phyloP scores from a whole-genome alignment of 1,284 basidiomycete genomes.

The Rhodotorula sp. region DNA sequence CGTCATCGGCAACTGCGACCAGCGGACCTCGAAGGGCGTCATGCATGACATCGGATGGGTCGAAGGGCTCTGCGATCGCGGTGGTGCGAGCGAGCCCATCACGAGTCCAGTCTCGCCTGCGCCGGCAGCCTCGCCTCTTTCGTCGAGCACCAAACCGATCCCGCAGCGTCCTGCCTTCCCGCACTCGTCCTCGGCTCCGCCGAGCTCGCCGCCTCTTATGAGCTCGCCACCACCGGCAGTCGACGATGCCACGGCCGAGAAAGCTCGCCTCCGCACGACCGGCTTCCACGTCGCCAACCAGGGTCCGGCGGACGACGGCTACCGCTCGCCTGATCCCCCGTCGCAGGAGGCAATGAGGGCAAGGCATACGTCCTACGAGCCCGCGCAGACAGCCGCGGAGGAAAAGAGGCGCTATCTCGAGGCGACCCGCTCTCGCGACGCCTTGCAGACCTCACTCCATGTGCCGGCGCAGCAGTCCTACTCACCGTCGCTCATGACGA shows the following conservation, averaged over 20 bases:
- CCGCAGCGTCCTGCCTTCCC: neutral
- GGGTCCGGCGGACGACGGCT: neutral
- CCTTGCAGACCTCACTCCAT: constrained; percentile 10
- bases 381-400: constrained; percentile 14
- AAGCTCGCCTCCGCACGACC: constrained; percentile 6
- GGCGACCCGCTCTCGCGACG: constrained; percentile 19
- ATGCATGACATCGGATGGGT: constrained; percentile 33
- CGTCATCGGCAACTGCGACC: constrained; percentile 15
- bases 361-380: neutral
- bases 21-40: constrained; percentile 20
- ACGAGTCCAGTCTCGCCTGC: neutral
- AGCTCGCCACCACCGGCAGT: neutral
- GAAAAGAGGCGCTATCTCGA: constrained; percentile 28
- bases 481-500: neutral
- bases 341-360: neutral
- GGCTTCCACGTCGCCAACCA: constrained; percentile 20
- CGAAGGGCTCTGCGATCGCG: constrained; percentile 27
- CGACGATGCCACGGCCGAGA: constrained; percentile 16
- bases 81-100: neutral
- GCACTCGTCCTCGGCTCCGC: neutral
- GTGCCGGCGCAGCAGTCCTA: neutral
- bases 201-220: neutral
- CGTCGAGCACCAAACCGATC: neutral
- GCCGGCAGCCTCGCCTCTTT: neutral
- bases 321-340: neutral